Percentiles rank a stretch among this genome's conserved stretches.
Evolutionary conservation across 768 basidiomycete species (phyloP).

Genomic region (Lepiota brunneoincarnata): DNA sequence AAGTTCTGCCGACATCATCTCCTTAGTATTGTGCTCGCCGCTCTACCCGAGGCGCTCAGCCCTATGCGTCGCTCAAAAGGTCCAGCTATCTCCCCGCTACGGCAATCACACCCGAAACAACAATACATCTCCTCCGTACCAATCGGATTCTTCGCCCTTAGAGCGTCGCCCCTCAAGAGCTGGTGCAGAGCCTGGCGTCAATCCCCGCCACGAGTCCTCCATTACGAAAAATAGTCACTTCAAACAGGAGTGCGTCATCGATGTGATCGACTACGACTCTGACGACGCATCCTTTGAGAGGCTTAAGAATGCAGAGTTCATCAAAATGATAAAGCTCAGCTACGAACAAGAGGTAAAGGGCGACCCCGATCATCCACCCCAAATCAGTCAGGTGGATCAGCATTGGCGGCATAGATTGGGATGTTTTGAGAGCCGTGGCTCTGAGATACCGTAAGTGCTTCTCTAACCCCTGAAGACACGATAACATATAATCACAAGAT

Average conservation of each 20-base stretch:
- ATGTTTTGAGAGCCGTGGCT: constrained; percentile 58
- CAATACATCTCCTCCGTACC: neutral
- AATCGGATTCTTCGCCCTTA: neutral
- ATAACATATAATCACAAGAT: constrained; percentile 31
- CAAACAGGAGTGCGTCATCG: constrained; percentile 55
- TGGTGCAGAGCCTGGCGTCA: constrained; percentile 65
- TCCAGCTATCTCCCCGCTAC: neutral
- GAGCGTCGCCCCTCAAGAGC: constrained; percentile 17
- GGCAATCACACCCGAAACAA: neutral
- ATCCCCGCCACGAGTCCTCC: constrained; percentile 50
- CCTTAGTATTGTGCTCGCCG: neutral
- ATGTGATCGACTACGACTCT: constrained; percentile 57
- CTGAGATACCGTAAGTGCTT: constrained; percentile 48
- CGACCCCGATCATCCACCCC: constrained; percentile 32
- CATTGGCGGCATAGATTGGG: constrained; percentile 60
- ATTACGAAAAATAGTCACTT: constrained; percentile 47
- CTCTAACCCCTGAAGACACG: constrained; percentile 4
- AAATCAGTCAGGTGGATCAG: constrained; percentile 56
- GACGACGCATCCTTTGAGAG: constrained; percentile 39
- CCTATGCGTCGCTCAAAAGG: neutral
- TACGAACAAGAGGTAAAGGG: constrained; percentile 4
- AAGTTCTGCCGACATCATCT: neutral
- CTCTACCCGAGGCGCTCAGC: neutral
- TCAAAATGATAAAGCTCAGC: constrained; percentile 37
- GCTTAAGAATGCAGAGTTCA: constrained; percentile 51